Percentiles rank a stretch among this genome's conserved stretches.
Conservation (phyloP, 805 yeast genomes). For the Sugiyamaella marilandica region DNA sequence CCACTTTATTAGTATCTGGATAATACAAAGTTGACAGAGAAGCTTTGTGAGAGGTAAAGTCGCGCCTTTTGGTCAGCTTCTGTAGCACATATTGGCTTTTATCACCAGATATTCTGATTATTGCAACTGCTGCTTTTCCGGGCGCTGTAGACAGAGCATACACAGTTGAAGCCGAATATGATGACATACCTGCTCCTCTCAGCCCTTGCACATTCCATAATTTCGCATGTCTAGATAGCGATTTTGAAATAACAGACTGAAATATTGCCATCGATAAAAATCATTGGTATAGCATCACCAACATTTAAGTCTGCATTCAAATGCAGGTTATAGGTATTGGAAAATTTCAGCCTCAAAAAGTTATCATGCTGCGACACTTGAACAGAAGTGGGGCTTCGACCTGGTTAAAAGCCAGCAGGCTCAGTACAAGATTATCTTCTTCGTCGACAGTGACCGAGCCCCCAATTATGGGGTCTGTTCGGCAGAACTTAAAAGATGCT, state of each 20-base stretch:
- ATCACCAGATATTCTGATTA: constrained; percentile 77
- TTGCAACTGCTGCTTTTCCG: constrained; percentile 80
- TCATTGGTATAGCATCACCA: no score
- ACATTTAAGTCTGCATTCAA: background rate
- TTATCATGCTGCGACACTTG: background rate
- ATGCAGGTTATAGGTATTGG: background rate
- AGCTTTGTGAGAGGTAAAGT: constrained; percentile 46
- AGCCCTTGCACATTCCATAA: no score
- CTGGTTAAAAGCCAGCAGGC: no score
- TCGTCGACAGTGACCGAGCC: constrained; percentile 27
- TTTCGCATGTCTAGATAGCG: no score
- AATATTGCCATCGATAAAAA: no score
- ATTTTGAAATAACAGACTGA: no score
- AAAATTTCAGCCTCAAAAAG: background rate
- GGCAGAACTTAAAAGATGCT: constrained; percentile 44
- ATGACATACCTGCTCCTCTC: no score
- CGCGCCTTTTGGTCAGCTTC: constrained; percentile 39
- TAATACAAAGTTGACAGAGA: constrained; percentile 53
- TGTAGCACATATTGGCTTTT: constrained; percentile 39
- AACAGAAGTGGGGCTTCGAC: background rate
- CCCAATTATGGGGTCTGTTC: constrained; percentile 34
- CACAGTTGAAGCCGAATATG: constrained; percentile 44
- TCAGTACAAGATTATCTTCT: background rate
- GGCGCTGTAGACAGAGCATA: constrained; percentile 87
- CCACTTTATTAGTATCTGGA: constrained; percentile 35